A percentile compares a stretch with the other conserved stretches of the same genome.
Evolutionary conservation across 2,329 filamentous ascomycete species (phyloP).

Genomic region (Cytospora paraplurivora): DNA sequence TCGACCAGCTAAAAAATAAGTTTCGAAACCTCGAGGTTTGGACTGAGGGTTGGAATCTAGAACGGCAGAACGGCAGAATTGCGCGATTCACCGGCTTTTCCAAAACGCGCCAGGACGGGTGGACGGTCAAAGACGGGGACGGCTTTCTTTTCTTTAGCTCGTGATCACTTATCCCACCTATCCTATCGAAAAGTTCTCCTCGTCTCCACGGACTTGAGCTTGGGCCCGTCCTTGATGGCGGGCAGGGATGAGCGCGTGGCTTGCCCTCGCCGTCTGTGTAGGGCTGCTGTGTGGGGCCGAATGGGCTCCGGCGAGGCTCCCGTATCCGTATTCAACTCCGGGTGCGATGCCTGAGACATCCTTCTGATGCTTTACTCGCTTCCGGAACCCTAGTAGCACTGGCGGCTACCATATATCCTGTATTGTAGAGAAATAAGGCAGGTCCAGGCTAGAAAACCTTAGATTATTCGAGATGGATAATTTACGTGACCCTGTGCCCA

Average conservation of each 20-base stretch:
- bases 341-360: background rate
- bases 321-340: background rate
- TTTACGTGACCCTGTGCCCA: background rate
- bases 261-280: background rate
- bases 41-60: background rate
- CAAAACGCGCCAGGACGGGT: background rate
- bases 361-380: background rate
- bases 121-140: background rate
- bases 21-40: background rate
- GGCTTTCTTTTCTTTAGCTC: constrained; percentile 1
- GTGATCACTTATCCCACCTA: background rate
- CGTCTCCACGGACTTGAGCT: background rate
- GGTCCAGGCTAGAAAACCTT: background rate
- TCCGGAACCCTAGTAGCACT: no score
- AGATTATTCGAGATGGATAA: background rate
- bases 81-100: background rate
- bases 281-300: constrained; percentile 2
- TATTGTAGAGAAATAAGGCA: background rate
- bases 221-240: background rate
- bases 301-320: background rate
- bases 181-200: constrained; percentile 1
- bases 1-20: background rate
- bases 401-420: background rate
- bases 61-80: background rate
- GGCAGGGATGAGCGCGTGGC: background rate